Evolutionary conservation across 352 stramenopile species (phyloP).

Genomic region (Phytophthora tubulina): DNA sequence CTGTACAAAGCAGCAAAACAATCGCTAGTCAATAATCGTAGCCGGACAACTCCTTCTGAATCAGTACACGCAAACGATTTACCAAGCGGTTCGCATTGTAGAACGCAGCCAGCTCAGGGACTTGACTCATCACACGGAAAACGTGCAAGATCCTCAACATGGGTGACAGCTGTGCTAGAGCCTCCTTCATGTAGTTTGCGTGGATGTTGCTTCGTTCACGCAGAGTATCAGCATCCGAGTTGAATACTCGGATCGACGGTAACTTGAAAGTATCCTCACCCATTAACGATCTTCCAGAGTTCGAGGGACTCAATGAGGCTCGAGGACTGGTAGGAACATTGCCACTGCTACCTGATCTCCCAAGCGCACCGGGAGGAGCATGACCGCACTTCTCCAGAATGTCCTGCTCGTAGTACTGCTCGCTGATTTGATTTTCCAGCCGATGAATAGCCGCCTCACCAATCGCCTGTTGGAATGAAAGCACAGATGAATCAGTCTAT

Average conservation of each 20-base stretch:
- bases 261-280: constrained; percentile 55
- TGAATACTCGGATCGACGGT: constrained; percentile 77
- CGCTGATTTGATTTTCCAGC: constrained; percentile 80
- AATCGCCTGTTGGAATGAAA: constrained; percentile 48
- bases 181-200: constrained; percentile 74
- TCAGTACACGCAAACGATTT: not conserved
- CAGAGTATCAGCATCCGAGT: constrained; percentile 68
- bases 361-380: constrained; percentile 13
- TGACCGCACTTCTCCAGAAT: constrained; percentile 78
- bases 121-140: constrained; percentile 78
- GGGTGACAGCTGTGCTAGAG: constrained; percentile 64
- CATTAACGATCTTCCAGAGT: constrained; percentile 27
- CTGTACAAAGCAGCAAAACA: constrained; percentile 35
- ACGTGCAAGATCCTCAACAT: constrained; percentile 83
- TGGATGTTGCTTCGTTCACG: constrained; percentile 73
- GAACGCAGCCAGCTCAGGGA: constrained; percentile 73
- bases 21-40: not conserved
- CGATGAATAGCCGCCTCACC: constrained; percentile 74
- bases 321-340: constrained; percentile 38
- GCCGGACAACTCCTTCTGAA: not conserved
- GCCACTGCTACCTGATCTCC: constrained; percentile 26
- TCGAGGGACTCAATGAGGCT: constrained; percentile 31
- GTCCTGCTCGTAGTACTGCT: constrained; percentile 81
- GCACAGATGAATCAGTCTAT: not conserved
- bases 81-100: constrained; percentile 87